These are phyloP conservation scores for Trichoderma guizhouense DNA, from an alignment of 2,329 filamentous ascomycete genomes.

Conservation along the genomic window DNA sequence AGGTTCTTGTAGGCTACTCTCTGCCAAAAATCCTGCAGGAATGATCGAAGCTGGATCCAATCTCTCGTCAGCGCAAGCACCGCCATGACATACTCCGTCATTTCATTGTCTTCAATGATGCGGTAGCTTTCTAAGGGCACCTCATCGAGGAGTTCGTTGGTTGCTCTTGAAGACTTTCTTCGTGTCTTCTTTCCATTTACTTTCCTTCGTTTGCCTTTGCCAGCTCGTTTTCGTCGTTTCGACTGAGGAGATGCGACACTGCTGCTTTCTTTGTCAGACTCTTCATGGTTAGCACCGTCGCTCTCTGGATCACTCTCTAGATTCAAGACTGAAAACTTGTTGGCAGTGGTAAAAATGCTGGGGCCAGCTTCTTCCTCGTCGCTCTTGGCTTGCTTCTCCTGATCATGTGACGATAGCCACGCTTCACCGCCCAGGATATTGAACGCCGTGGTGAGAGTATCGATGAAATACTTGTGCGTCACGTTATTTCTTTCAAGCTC, in stretches of 20 bases:
- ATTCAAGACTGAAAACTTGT: slow-evolving; percentile 21
- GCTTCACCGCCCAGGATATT: slow-evolving; percentile 32
- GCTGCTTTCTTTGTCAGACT: not conserved
- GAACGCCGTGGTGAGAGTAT: slow-evolving; percentile 38
- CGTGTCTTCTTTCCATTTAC: slow-evolving; percentile 17
- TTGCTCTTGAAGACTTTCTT: not conserved
- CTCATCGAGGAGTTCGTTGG: slow-evolving; percentile 31
- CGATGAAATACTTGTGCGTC: slow-evolving; percentile 43
- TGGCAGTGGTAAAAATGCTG: slow-evolving; percentile 13
- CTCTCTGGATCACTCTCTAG: slow-evolving; percentile 17
- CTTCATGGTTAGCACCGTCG: slow-evolving; percentile 1
- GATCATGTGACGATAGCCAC: slow-evolving; percentile 22
- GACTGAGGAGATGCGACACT: not conserved
- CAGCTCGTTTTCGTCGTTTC: not conserved
- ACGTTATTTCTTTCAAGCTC: slow-evolving; percentile 38
- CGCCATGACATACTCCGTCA: slow-evolving; percentile 44
- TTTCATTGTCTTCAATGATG: slow-evolving; percentile 39
- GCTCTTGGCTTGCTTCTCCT: slow-evolving; percentile 20
- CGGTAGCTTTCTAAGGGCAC: slow-evolving; percentile 43
- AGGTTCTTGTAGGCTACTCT: slow-evolving; percentile 43
- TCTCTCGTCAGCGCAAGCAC: slow-evolving; percentile 37
- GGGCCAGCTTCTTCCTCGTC: slow-evolving; percentile 25
- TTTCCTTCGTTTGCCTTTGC: slow-evolving; percentile 21
- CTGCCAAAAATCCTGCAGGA: slow-evolving; percentile 40
- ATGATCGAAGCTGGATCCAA: slow-evolving; percentile 38